A percentile compares a stretch with the other conserved stretches of the same genome.
Evolutionary conservation across 73 alveolate genomes (phyloP).

Genomic region (Uronychia setigera): DNA sequence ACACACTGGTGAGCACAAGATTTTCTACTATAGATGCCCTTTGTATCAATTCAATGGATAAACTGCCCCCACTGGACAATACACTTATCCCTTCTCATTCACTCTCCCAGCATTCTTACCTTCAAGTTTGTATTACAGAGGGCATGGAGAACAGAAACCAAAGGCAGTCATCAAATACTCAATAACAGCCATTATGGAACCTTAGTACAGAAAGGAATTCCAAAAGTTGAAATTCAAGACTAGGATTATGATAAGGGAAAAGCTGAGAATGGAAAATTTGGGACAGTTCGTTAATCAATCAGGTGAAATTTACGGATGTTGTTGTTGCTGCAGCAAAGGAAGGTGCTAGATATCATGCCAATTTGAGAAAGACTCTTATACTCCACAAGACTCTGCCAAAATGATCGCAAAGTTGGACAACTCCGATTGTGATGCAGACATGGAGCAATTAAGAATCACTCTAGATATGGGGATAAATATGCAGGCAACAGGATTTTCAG

Average conservation of each 20-base stretch:
- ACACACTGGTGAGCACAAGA: constrained; percentile 4
- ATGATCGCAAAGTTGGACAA: constrained; percentile 37
- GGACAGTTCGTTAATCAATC: not conserved
- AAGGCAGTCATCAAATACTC: constrained; percentile 21
- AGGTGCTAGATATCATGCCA: constrained; percentile 2
- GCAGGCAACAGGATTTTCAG: not conserved
- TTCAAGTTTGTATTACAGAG: constrained; percentile 39
- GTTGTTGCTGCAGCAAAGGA: constrained; percentile 62
- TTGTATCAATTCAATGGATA: constrained; percentile 24
- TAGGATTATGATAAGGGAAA: constrained; percentile 16
- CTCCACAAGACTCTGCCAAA: constrained; percentile 31
- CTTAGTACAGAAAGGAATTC: not conserved
- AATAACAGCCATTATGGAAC: constrained; percentile 23
- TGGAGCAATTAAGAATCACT: constrained; percentile 7
- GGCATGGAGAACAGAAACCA: not conserved
- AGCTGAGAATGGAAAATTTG: not conserved
- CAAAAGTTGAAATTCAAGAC: constrained; percentile 23
- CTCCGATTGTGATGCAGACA: constrained; percentile 19
- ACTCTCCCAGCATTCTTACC: constrained; percentile 47
- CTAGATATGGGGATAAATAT: constrained; percentile 12
- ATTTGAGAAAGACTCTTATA: constrained; percentile 52
- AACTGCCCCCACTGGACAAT: constrained; percentile 51
- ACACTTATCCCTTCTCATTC: constrained; percentile 53
- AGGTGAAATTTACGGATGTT: constrained; percentile 2
- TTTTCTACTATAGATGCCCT: constrained; percentile 27